These are phyloP conservation scores for Collybia nuda DNA, from an alignment of 768 basidiomycete genomes.

Conservation along the genomic window DNA sequence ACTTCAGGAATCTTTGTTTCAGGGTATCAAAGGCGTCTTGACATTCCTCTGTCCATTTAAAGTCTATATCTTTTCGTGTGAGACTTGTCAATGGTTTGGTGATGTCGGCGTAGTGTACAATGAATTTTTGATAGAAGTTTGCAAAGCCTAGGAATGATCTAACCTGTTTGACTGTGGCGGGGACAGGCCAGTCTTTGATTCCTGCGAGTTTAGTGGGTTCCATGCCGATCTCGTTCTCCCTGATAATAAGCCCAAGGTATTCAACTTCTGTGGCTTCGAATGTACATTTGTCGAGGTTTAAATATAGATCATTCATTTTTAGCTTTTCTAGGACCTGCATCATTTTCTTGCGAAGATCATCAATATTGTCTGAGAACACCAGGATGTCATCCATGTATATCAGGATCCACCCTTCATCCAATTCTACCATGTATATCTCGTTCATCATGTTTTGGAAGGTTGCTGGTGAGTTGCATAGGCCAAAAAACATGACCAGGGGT, in stretches of 20 bases:
- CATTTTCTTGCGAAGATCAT: slow-evolving; percentile 13
- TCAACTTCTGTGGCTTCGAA: no score
- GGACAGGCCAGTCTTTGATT: slow-evolving; percentile 37
- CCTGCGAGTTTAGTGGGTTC: slow-evolving; percentile 33
- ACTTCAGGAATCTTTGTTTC: slow-evolving; percentile 20
- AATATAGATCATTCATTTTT: no score
- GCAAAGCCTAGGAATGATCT: slow-evolving; percentile 42
- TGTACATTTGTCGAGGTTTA: no score
- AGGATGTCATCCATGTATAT: slow-evolving; percentile 34
- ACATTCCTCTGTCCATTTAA: slow-evolving; percentile 19
- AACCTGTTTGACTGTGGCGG: slow-evolving; percentile 26
- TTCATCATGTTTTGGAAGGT: slow-evolving; percentile 31
- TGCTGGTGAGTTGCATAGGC: slow-evolving; percentile 29
- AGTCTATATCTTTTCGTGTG: slow-evolving; percentile 22
- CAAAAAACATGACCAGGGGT: slow-evolving; percentile 36
- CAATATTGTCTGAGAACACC: slow-evolving; percentile 23
- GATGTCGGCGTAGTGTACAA: slow-evolving; percentile 26
- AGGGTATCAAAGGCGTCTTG: slow-evolving; percentile 23
- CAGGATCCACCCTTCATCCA: no score
- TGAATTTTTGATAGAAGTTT: slow-evolving; percentile 36
- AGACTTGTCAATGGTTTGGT: slow-evolving; percentile 25
- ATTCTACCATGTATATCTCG: slow-evolving; percentile 7
- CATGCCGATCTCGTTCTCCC: slow-evolving; percentile 5
- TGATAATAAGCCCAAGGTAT: no score
- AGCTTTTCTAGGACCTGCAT: no score